Evolutionary conservation across 306 rosid species (phyloP).

Genomic region (Pyrus pyrifolia): DNA sequence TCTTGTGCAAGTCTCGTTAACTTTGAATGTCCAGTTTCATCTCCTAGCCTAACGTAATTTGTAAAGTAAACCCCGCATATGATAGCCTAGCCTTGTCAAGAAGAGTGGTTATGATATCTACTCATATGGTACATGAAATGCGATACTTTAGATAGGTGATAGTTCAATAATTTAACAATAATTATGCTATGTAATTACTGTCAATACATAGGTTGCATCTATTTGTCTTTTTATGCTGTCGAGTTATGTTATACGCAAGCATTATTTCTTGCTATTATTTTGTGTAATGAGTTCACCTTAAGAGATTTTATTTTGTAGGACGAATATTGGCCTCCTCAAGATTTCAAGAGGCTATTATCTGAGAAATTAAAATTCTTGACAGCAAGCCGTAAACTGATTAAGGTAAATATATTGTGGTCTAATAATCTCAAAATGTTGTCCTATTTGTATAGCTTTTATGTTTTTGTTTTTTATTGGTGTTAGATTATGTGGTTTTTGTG

Average conservation of each 20-base stretch:
- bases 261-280: not conserved
- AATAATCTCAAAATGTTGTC: not conserved
- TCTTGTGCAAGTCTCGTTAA: not conserved
- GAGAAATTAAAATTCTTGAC: constrained; percentile 70
- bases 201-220: not conserved
- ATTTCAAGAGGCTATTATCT: constrained; percentile 72
- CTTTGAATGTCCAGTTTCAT: not conserved
- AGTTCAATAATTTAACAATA: not conserved
- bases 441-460: not conserved
- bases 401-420: constrained; percentile 43
- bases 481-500: not conserved
- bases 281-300: not conserved
- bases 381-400: constrained; percentile 66
- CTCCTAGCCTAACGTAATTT: not conserved
- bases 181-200: not conserved
- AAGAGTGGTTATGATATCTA: not conserved
- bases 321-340: constrained; percentile 80
- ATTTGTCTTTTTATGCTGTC: not conserved
- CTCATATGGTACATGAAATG: not conserved
- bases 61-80: not conserved
- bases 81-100: not conserved
- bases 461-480: not conserved
- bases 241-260: not conserved
- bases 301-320: constrained; percentile 41
- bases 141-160: not conserved